Base-by-base conservation (phyloP, 108 stramenopile genomes). In the Nitzschia sp. region DNA sequence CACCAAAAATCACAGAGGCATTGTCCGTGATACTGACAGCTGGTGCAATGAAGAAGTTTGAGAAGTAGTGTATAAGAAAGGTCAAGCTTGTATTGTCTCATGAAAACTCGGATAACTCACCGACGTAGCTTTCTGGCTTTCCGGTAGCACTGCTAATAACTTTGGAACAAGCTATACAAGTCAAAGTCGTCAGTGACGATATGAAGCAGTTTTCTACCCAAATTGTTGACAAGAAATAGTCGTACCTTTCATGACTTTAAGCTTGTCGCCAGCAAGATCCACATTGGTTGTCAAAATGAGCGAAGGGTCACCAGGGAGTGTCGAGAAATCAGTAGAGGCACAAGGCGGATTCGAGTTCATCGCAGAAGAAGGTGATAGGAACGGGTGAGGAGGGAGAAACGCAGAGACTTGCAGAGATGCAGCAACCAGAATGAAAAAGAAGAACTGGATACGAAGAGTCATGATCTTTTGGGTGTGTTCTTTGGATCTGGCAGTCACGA, bases 71-170 rank as follows among this genome's bases (percentile, higher is more conserved):
- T n/a, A n/a, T n/a, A n/a, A n/a, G n/a, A n/a, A n/a, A n/a, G n/a
- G n/a, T n/a, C n/a, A n/a, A n/a, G n/a, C n/a, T n/a, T n/a, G n/a
- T n/a, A n/a, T n/a, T n/a, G n/a, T n/a, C n/a, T 17, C 46, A 48
- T 15, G 46, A 6, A 55, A 55, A 55, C 3, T 26, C 12, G 3
- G 6, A 7, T 48, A 3, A 80, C 86, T 69, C 58, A 82, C 84
- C 84, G 11, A 89, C 77, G 67, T 92, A 92, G 20, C 64, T 48
- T 62, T 92, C 91, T 37, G 91, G 91, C 42, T 92, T 92, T 11
- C 88, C 88, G 24, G 86, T 88, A 40, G 54, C 40, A 17, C 52
- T 51, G 14, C 48, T 8, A 53, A 87, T 83, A 54, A 79, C 82
- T 62, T 86, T 86, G 41, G 85, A 86, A 54, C 72, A 77, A 22